phyloP scores from a whole-genome alignment of 2,329 filamentous ascomycete species.

The Trichoderma sp. region DNA sequence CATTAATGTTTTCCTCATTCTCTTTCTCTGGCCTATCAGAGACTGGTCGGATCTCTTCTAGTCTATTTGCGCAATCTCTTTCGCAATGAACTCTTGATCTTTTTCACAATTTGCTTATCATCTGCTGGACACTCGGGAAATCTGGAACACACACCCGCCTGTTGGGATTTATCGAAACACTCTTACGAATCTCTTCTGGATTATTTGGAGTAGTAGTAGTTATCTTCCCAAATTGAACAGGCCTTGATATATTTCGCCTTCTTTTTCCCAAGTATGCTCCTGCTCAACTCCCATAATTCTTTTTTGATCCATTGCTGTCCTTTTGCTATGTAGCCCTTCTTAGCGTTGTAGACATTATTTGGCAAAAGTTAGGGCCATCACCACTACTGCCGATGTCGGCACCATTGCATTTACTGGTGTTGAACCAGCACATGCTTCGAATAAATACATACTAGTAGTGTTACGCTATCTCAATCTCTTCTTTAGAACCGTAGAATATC shows the following conservation, averaged over 20 bases:
- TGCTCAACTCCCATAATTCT: not conserved
- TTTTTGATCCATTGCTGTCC: not conserved
- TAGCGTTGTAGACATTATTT: no score
- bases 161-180: not conserved
- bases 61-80: not conserved
- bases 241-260: not conserved
- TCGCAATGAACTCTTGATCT: not conserved
- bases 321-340: no score
- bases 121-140: not conserved
- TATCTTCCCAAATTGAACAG: not conserved
- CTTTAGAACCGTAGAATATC: no score
- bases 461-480: no score
- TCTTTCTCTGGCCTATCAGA: not conserved
- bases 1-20: not conserved
- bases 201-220: not conserved
- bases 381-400: no score
- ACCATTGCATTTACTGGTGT: no score
- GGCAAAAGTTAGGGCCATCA: no score
- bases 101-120: not conserved
- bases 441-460: no score
- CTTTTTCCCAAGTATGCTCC: no score
- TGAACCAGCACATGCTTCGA: no score
- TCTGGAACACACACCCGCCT: not conserved
- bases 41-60: not conserved
- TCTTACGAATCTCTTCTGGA: not conserved